Conservation (phyloP, 345 rosid genomes). For the Aethionema arabicum region DNA sequence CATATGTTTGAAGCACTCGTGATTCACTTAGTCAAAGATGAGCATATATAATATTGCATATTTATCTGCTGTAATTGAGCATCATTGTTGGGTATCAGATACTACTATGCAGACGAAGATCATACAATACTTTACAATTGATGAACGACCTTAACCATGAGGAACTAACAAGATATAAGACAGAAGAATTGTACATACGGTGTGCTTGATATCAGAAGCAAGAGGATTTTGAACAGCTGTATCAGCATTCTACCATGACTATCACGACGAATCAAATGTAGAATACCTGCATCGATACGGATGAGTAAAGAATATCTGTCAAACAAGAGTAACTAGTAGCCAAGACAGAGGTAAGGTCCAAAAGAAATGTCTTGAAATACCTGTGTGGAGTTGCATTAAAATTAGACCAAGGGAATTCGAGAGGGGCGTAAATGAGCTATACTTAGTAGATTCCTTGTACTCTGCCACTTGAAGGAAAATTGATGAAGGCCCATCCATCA, state of each 20-base stretch:
- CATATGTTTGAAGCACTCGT: constrained; percentile 11
- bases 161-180: constrained; percentile 13
- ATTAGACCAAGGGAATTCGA: constrained; percentile 85
- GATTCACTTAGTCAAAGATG: constrained; percentile 10
- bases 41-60: background rate
- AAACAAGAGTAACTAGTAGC: constrained; percentile 17
- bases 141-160: constrained; percentile 12
- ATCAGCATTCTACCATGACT: constrained; percentile 67
- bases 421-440: constrained; percentile 76
- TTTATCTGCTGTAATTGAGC: no score
- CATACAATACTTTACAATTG: constrained; percentile 12
- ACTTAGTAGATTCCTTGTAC: constrained; percentile 69
- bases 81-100: background rate
- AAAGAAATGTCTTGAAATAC: constrained; percentile 43
- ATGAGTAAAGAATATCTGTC: constrained; percentile 12
- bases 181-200: constrained; percentile 61
- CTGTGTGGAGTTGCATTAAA: constrained; percentile 87
- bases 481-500: constrained; percentile 85
- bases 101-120: constrained; percentile 1
- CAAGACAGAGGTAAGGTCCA: constrained; percentile 9
- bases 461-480: constrained; percentile 91
- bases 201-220: constrained; percentile 79
- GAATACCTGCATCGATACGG: constrained; percentile 55
- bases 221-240: constrained; percentile 72
- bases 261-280: constrained; percentile 72